These are phyloP conservation scores for Aureobasidium lini DNA, from an alignment of 2,329 filamentous ascomycete species.

Conservation along the genomic window DNA sequence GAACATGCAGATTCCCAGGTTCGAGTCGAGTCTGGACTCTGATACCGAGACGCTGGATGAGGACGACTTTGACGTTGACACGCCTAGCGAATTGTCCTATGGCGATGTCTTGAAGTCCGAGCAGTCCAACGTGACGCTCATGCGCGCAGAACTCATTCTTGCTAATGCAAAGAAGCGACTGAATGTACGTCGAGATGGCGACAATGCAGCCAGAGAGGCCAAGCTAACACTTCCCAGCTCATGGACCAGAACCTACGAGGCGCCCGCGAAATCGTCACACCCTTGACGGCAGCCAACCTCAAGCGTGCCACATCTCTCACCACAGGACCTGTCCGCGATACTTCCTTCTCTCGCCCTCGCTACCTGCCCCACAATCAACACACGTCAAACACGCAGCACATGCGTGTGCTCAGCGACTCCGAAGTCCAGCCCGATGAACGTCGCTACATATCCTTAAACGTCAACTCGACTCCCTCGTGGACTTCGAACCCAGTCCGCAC, in stretches of 20 bases:
- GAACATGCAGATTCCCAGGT: conserved; percentile 29
- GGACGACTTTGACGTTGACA: conserved; percentile 15
- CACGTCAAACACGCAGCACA: conserved; percentile 40
- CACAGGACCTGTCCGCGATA: not conserved
- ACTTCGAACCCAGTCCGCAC: conserved; percentile 21
- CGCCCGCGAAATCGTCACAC: conserved; percentile 48
- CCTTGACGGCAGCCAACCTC: conserved; percentile 31
- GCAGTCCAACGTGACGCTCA: conserved; percentile 65
- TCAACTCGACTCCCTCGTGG: conserved; percentile 16
- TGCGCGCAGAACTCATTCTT: conserved; percentile 80
- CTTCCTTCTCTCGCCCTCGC: conserved; percentile 3
- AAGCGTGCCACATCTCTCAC: conserved; percentile 30
- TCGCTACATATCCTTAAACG: conserved; percentile 21
- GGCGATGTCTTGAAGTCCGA: conserved; percentile 27
- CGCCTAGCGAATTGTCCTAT: conserved; percentile 5
- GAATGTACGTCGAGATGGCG: conserved; percentile 49
- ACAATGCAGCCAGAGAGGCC: conserved; percentile 24
- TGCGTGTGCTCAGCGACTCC: conserved; percentile 53
- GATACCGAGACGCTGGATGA: conserved; percentile 21
- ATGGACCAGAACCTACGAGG: conserved; percentile 89
- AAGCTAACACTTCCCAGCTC: conserved; percentile 46
- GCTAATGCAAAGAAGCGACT: conserved; percentile 86
- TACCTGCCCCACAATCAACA: not conserved
- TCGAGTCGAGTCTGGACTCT: conserved; percentile 27
- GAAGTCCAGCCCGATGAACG: conserved; percentile 39